Evolutionary conservation across 1,284 basidiomycete genomes (phyloP).

Genomic region (Caloboletus firmus): DNA sequence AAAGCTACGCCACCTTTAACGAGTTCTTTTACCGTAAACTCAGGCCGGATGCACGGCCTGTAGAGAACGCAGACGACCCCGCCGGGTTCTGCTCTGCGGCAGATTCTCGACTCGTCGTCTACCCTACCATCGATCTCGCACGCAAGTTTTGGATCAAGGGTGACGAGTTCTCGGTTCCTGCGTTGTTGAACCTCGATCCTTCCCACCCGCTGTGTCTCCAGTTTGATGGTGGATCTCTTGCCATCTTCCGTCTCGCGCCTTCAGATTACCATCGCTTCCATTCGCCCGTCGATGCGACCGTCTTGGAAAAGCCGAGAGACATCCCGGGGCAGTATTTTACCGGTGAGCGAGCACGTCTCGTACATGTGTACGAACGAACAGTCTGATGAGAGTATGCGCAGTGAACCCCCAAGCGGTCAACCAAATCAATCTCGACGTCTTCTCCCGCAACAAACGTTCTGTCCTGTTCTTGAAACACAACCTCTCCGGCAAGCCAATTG

Average conservation of each 20-base stretch:
- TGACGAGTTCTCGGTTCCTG: constrained; percentile 64
- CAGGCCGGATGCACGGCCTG: constrained; percentile 62
- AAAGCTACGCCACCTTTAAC: constrained; percentile 73
- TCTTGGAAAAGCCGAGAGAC: constrained; percentile 47
- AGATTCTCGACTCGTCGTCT: constrained; percentile 76
- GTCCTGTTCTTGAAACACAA: constrained; percentile 53
- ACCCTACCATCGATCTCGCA: constrained; percentile 57
- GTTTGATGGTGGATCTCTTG: constrained; percentile 53
- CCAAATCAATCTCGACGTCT: constrained; percentile 66
- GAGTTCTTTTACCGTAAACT: constrained; percentile 78
- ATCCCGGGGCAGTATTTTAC: constrained; percentile 62
- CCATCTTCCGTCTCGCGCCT: constrained; percentile 76
- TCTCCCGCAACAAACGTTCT: constrained; percentile 69
- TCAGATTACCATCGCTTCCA: constrained; percentile 89
- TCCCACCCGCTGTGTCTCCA: constrained; percentile 42
- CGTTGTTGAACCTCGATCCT: constrained; percentile 50
- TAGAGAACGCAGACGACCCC: constrained; percentile 58
- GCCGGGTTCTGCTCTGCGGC: constrained; percentile 64
- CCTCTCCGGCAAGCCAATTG: constrained; percentile 47
- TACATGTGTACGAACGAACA: neutral
- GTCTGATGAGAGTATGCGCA: constrained; percentile 19
- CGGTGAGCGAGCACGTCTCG: constrained; percentile 34
- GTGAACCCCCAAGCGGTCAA: constrained; percentile 85
- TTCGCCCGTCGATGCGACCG: constrained; percentile 64
- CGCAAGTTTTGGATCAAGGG: constrained; percentile 80